Evolutionary conservation across 1,139 yeast species (phyloP).

Genomic region (Pichia sp.): DNA sequence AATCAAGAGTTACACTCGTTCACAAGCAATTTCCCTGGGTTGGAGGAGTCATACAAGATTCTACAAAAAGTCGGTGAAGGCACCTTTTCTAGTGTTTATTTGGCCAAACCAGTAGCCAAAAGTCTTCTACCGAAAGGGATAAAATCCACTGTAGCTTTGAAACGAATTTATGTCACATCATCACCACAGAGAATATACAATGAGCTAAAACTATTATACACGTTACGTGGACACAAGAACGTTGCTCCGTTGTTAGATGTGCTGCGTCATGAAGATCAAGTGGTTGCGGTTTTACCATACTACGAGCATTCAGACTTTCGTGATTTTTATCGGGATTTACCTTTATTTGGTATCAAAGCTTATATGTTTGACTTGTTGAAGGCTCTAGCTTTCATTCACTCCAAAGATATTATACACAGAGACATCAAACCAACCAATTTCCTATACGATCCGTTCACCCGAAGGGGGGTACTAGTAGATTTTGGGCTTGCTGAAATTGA

Average conservation of each 20-base stretch:
- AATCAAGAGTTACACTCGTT: constrained; percentile 65
- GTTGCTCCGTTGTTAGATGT: constrained; percentile 92
- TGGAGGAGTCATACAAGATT: constrained; percentile 58
- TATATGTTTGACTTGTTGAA: constrained; percentile 77
- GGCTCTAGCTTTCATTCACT: constrained; percentile 73
- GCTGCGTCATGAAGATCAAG: constrained; percentile 82
- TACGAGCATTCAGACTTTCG: constrained; percentile 90
- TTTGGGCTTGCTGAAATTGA: constrained; percentile 79
- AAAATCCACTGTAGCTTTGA: constrained; percentile 68
- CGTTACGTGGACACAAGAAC: constrained; percentile 61
- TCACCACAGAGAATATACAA: constrained; percentile 87
- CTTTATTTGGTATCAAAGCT: constrained; percentile 71
- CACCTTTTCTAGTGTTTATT: constrained; percentile 83
- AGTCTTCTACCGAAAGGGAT: constrained; percentile 17
- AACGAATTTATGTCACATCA: constrained; percentile 91
- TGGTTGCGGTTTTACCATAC: constrained; percentile 86
- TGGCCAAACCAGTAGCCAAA: constrained; percentile 41
- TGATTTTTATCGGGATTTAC: constrained; percentile 75
- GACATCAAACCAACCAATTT: constrained; percentile 91
- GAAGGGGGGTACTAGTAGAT: constrained; percentile 83
- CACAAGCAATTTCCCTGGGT: constrained; percentile 58
- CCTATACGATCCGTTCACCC: constrained; percentile 68
- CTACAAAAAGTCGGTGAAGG: constrained; percentile 93
- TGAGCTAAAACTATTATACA: constrained; percentile 74
- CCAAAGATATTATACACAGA: constrained; percentile 74